Conservation (phyloP, 371 early-diverging fungal genomes). For the Mortierella sp. region DNA sequence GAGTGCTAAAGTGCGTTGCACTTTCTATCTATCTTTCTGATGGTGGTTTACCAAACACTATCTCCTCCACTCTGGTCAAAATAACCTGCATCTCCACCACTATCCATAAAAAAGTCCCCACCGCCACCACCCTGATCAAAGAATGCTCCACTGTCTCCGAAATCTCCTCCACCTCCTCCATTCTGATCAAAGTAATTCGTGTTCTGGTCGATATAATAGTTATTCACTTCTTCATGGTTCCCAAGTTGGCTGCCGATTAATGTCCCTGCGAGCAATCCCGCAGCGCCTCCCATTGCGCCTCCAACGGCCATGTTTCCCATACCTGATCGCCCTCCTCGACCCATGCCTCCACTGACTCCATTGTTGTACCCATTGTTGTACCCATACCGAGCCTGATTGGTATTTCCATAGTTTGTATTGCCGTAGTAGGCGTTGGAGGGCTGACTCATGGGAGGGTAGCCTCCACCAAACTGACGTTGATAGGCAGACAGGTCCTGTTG, state of each 20-base stretch:
- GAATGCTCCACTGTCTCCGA: slow-evolving; percentile 4
- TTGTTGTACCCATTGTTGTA: neutral
- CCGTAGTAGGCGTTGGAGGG: neutral
- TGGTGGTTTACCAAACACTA: neutral
- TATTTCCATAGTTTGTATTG: neutral
- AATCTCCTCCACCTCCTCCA: slow-evolving; percentile 2
- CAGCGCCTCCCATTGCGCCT: slow-evolving; percentile 21
- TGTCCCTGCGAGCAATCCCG: slow-evolving; percentile 11
- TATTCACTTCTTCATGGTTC: slow-evolving; percentile 1
- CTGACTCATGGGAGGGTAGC: slow-evolving; percentile 23
- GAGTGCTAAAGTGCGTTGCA: no score
- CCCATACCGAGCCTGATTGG: no score
- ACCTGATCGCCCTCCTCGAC: slow-evolving; percentile 7
- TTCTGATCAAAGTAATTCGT: slow-evolving; percentile 7
- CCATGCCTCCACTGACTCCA: neutral
- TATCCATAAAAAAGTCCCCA: neutral
- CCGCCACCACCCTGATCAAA: slow-evolving; percentile 6
- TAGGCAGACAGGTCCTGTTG: slow-evolving; percentile 16
- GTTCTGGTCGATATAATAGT: neutral
- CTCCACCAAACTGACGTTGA: slow-evolving; percentile 10
- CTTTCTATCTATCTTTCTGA: no score
- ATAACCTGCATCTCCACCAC: neutral
- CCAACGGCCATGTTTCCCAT: slow-evolving; percentile 32
- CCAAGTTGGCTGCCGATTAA: slow-evolving; percentile 7
- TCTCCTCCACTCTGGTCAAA: slow-evolving; percentile 20